These are phyloP conservation scores for Lenzites betulinus DNA, from an alignment of 768 basidiomycete species.

Conservation along the genomic window DNA sequence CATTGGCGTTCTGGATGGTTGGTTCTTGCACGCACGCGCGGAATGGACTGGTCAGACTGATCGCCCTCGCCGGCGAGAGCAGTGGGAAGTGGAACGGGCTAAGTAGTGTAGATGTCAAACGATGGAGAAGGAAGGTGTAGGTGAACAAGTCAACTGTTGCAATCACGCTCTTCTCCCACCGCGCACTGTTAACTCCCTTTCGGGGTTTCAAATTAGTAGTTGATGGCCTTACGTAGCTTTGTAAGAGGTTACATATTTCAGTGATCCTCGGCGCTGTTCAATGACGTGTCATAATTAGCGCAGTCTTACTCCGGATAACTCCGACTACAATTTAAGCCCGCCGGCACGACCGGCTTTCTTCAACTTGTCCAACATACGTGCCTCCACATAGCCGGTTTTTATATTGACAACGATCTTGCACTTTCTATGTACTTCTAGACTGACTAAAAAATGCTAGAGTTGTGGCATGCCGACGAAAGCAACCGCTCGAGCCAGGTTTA, in stretches of 20 bases:
- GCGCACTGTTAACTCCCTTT: neutral
- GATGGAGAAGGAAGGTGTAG: conserved; percentile 14
- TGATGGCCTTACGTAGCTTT: neutral
- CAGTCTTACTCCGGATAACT: neutral
- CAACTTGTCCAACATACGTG: neutral
- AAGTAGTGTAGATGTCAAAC: conserved; percentile 9
- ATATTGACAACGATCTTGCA: too few relatives aligned
- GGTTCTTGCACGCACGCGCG: conserved; percentile 16
- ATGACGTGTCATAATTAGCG: conserved; percentile 8
- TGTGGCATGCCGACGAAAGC: too few relatives aligned
- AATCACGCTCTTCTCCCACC: conserved; percentile 4
- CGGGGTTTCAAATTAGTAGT: conserved; percentile 8
- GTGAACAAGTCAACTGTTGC: conserved; percentile 22
- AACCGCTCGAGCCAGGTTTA: too few relatives aligned
- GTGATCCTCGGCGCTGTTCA: neutral
- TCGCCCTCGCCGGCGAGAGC: conserved; percentile 30
- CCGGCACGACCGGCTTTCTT: too few relatives aligned
- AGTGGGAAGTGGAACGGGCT: conserved; percentile 12
- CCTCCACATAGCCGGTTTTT: too few relatives aligned
- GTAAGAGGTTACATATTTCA: neutral
- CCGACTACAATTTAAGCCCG: neutral
- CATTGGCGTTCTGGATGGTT: conserved; percentile 21
- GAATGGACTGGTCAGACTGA: conserved; percentile 14
- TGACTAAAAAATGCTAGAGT: too few relatives aligned
- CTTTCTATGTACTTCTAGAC: too few relatives aligned